phyloP scores from a whole-genome alignment of 345 rosid genomes.

The Eucalyptus regnans region DNA sequence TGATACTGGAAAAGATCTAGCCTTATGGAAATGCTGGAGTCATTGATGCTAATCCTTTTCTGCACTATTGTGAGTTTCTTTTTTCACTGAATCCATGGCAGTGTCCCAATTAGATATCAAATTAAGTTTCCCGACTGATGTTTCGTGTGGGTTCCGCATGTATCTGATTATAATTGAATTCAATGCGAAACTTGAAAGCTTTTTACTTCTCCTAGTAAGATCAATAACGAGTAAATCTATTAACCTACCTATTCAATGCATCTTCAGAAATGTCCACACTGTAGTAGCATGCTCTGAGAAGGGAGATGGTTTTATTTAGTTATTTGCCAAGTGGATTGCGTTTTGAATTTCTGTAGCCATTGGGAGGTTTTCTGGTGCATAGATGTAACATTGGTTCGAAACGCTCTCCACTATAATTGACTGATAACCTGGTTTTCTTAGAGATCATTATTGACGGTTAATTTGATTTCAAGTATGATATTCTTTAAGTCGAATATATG shows the following conservation, averaged over 20 bases:
- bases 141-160: background rate
- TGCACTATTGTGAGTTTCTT: background rate
- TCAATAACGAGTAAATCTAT: background rate
- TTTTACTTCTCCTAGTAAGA: background rate
- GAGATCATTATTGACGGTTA: background rate
- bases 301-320: background rate
- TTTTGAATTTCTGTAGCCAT: background rate
- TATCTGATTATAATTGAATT: background rate
- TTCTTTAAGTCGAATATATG: background rate
- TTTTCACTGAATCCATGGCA: background rate
- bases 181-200: background rate
- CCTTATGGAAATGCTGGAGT: background rate
- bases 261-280: background rate
- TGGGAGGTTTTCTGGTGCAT: background rate
- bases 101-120: background rate
- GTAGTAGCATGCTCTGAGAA: background rate
- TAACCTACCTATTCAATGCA: background rate
- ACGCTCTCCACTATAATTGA: background rate
- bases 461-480: background rate
- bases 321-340: background rate
- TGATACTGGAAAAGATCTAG: background rate
- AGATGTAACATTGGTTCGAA: background rate
- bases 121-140: background rate
- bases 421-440: background rate
- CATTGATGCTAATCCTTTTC: background rate